Percentiles rank a stretch among this genome's conserved stretches.
These are phyloP conservation scores for Erythrobasidium yunnanense DNA, from an alignment of 768 basidiomycete genomes.

Conservation along the genomic window DNA sequence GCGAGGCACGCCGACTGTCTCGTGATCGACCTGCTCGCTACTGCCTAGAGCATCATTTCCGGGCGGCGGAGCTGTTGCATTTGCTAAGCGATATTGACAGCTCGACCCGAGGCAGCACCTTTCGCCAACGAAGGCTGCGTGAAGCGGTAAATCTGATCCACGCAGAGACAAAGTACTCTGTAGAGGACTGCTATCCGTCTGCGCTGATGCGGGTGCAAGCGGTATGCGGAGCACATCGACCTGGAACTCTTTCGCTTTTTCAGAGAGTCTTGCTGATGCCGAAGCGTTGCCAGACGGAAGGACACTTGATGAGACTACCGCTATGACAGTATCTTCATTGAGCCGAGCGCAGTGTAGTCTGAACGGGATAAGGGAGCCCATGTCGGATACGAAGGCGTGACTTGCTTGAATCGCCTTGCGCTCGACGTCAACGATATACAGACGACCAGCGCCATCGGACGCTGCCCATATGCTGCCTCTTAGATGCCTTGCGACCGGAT, in stretches of 20 bases:
- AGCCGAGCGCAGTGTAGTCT: neutral
- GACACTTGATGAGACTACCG: neutral
- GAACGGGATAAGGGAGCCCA: slow-evolving; percentile 5
- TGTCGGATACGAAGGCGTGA: neutral
- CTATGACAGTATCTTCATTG: neutral
- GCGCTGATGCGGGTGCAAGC: neutral
- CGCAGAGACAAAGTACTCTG: neutral
- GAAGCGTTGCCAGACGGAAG: neutral
- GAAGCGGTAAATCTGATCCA: neutral
- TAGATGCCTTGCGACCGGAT: slow-evolving; percentile 26
- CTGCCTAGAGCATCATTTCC: no score
- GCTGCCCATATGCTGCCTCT: slow-evolving; percentile 1
- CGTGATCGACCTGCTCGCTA: no score
- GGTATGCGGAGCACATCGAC: slow-evolving; percentile 1
- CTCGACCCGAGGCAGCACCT: neutral
- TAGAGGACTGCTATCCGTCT: neutral
- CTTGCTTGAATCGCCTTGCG: neutral
- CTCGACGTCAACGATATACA: slow-evolving; percentile 25
- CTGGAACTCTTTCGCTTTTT: neutral
- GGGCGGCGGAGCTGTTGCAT: neutral
- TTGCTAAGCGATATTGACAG: neutral
- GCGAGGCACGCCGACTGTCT: slow-evolving; percentile 7
- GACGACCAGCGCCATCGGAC: slow-evolving; percentile 20
- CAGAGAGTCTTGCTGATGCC: neutral
- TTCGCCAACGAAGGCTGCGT: neutral